phyloP scores from a whole-genome alignment of 2,329 filamentous ascomycete species.

The Penicillium sp. region DNA sequence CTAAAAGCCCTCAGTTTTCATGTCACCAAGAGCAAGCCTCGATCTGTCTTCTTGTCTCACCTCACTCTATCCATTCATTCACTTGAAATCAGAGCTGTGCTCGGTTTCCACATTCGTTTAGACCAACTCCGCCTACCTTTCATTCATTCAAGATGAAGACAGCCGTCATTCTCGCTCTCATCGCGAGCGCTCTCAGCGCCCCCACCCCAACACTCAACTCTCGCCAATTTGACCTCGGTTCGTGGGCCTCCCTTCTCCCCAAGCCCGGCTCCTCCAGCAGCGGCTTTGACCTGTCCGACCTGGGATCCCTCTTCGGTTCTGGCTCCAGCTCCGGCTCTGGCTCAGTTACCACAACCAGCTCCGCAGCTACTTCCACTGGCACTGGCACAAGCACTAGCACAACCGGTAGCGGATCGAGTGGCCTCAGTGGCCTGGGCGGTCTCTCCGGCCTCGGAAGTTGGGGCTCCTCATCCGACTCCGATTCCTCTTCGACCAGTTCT shows the following conservation, averaged over 20 bases:
- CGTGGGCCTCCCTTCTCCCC: background rate
- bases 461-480: background rate
- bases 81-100: slow-evolving; percentile 10
- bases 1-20: background rate
- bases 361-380: too few species aligned
- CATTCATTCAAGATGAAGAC: slow-evolving; percentile 29
- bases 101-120: background rate
- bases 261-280: slow-evolving; percentile 10
- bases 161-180: slow-evolving; percentile 26
- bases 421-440: background rate
- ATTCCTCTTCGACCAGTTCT: slow-evolving; percentile 1
- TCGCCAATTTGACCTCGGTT: slow-evolving; percentile 23
- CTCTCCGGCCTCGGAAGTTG: background rate
- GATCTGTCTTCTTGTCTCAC: background rate
- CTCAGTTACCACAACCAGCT: background rate
- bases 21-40: background rate
- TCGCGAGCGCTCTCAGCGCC: slow-evolving; percentile 29
- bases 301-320: background rate
- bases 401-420: background rate
- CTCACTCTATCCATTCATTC: background rate
- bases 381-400: background rate
- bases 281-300: slow-evolving; percentile 1
- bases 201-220: slow-evolving; percentile 32
- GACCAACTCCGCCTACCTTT: background rate
- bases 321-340: slow-evolving; percentile 1